Percentiles rank a stretch among this genome's conserved stretches.
phyloP scores from a whole-genome alignment of 2,329 filamentous ascomycete genomes.

The Juglanconis oblonga region DNA sequence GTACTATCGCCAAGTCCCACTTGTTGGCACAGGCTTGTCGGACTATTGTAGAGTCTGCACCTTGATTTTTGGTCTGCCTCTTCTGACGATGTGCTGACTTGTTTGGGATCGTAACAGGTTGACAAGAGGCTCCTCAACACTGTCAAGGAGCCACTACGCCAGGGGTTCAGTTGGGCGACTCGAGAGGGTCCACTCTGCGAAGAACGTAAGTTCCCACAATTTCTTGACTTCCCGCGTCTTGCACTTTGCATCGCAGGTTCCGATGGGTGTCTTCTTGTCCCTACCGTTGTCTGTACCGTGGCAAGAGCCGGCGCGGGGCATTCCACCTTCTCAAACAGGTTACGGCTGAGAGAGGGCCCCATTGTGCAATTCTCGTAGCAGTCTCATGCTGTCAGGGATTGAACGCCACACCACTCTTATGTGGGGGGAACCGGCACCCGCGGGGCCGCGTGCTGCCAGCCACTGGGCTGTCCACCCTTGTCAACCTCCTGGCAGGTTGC shows the following conservation, averaged over 20 bases:
- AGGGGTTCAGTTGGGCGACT: conserved; percentile 96
- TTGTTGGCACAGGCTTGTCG: not conserved
- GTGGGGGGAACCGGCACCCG: conserved; percentile 5
- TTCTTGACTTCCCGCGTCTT: conserved; percentile 16
- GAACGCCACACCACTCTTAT: not conserved
- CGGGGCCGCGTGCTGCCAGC: conserved; percentile 13
- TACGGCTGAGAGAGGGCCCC: not conserved
- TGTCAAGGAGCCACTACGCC: conserved; percentile 87
- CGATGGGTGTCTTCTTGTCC: not conserved
- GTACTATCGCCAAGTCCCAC: conserved; percentile 26
- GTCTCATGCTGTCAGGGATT: not conserved
- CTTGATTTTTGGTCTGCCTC: not conserved
- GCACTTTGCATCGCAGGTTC: conserved; percentile 6
- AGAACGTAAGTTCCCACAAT: conserved; percentile 69
- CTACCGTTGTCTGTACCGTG: conserved; percentile 6
- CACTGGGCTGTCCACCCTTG: not conserved
- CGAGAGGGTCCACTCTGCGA: conserved; percentile 95
- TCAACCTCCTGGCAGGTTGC: conserved; percentile 10
- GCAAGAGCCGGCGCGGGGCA: conserved; percentile 1
- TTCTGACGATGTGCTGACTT: conserved; percentile 13
- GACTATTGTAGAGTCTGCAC: conserved; percentile 8
- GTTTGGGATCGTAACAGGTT: conserved; percentile 48
- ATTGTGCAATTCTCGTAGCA: not conserved
- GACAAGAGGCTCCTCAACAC: conserved; percentile 86
- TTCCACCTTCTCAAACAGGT: conserved; percentile 11